Percentiles rank a stretch among this genome's conserved stretches.
Evolutionary conservation across 345 rosid species (phyloP).

Genomic region (Sisymbrium altissimum): DNA sequence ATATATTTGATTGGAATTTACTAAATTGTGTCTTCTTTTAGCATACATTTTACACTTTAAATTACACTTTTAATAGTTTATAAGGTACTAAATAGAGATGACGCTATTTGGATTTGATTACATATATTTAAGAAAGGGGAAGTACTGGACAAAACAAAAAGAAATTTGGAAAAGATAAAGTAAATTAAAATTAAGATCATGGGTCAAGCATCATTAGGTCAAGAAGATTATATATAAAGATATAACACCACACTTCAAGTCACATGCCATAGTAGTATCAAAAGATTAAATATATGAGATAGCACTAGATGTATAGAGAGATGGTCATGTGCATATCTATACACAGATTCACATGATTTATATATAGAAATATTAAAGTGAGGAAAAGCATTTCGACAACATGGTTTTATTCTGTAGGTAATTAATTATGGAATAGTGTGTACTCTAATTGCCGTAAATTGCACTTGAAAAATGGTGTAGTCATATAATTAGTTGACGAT

Average conservation of each 20-base stretch:
- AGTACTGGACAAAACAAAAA: constrained; percentile 20
- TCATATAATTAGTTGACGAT: neutral
- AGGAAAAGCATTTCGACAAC: constrained; percentile 28
- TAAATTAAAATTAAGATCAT: constrained; percentile 29
- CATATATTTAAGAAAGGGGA: constrained; percentile 1
- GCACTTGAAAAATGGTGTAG: constrained; percentile 11
- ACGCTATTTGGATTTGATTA: neutral
- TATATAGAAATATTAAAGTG: constrained; percentile 6
- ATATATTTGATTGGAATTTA: neutral
- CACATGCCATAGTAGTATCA: constrained; percentile 33
- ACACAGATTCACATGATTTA: constrained; percentile 6
- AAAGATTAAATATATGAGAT: constrained; percentile 15
- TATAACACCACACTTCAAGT: constrained; percentile 34
- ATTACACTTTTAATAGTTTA: neutral
- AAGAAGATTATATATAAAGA: constrained; percentile 22
- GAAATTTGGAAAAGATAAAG: neutral
- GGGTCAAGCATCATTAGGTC: constrained; percentile 37
- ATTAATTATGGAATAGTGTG: constrained; percentile 32
- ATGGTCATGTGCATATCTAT: constrained; percentile 21
- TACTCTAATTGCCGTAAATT: constrained; percentile 22
- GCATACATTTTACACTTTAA: neutral
- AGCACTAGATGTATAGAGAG: constrained; percentile 1
- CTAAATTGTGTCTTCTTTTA: neutral
- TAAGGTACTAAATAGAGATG: neutral
- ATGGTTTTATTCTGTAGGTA: constrained; percentile 28